Base-by-base conservation (phyloP, 129 eudicot species). In the Oenanthe sinensis region DNA sequence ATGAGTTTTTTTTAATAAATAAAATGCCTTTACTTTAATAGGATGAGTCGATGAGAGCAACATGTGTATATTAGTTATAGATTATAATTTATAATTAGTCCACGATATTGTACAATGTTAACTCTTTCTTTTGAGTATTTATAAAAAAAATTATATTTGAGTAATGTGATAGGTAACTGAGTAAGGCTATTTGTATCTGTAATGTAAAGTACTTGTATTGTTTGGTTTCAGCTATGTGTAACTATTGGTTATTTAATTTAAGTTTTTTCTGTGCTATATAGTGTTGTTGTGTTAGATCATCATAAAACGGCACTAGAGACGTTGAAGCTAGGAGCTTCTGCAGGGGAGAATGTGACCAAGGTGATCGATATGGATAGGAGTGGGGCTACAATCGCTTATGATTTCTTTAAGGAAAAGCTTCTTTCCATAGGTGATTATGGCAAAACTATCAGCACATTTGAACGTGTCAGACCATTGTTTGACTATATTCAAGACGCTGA, bases 341-440 rank as follows among this genome's bases (percentile, higher is more conserved):
- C 72, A 3, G 80, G 81, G 81, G 86, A 79, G 70, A 93, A 88
- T 78, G 96, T 91, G 83, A 71, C 30, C 58, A 91, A 79, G 75
- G 91, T 89, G 87, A 89, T 93, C 24, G 97, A 91, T 81, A 91
- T 89, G 96, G 88, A 83, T 30, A 88, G 98, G 80, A 93, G 98
- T 77, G 97, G 98, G 46, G 97, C 97, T 11, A 91, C 97, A 28
- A 91, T 91, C 76, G 96, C 97, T 26, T 84, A 74, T 60, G 98
- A 91, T 83, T 89, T 79, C 83, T 91, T 93, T 81, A 88, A 85
- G 93, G 88, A 86, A 37, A 93, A 93, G 81, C 82, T 91, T 46
- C 78, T 79, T 20, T 45, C 75, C 65, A 46, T 55, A 48, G 87
- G 74, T 81, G 70, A 84, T 30, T 28, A n/a, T 68, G 85, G 74